Percentiles rank a stretch among this genome's conserved stretches.
Evolutionary conservation across 805 yeast species (phyloP).

Genomic region (Candida parachauliodes): DNA sequence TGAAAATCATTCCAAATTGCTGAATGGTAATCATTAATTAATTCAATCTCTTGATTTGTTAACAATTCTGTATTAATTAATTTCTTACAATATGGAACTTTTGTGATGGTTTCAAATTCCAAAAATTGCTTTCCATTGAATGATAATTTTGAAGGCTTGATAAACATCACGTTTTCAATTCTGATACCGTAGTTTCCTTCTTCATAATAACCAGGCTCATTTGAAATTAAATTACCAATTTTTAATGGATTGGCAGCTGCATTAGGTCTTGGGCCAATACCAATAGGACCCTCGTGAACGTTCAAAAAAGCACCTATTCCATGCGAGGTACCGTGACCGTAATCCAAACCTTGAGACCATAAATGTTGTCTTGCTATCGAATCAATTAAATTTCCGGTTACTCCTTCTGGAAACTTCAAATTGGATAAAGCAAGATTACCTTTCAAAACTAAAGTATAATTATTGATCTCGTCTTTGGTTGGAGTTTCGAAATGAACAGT

Average conservation of each 20-base stretch:
- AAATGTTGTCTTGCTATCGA: constrained; percentile 55
- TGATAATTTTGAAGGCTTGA: constrained; percentile 35
- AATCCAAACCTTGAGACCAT: constrained; percentile 56
- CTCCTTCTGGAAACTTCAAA: constrained; percentile 51
- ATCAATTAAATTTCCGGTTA: constrained; percentile 54
- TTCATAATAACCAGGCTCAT: constrained; percentile 63
- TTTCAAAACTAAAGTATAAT: constrained; percentile 56
- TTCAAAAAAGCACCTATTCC: constrained; percentile 60
- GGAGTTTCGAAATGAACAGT: constrained; percentile 55
- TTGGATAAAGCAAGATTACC: constrained; percentile 51
- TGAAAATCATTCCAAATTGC: constrained; percentile 50
- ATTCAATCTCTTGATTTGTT: constrained; percentile 54
- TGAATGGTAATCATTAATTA: constrained; percentile 68
- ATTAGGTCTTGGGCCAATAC: constrained; percentile 53
- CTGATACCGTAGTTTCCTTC: constrained; percentile 60
- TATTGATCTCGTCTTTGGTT: constrained; percentile 39
- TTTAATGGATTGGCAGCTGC: constrained; percentile 43
- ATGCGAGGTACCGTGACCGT: constrained; percentile 64
- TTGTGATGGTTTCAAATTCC: constrained; percentile 78
- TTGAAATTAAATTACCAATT: constrained; percentile 54
- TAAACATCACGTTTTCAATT: constrained; percentile 49
- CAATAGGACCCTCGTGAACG: constrained; percentile 63
- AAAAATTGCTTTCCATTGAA: constrained; percentile 57
- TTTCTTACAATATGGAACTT: constrained; percentile 74
- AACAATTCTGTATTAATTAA: constrained; percentile 63